Conservation (phyloP, 2,329 filamentous ascomycete species). For the Chaetomium sp. region DNA sequence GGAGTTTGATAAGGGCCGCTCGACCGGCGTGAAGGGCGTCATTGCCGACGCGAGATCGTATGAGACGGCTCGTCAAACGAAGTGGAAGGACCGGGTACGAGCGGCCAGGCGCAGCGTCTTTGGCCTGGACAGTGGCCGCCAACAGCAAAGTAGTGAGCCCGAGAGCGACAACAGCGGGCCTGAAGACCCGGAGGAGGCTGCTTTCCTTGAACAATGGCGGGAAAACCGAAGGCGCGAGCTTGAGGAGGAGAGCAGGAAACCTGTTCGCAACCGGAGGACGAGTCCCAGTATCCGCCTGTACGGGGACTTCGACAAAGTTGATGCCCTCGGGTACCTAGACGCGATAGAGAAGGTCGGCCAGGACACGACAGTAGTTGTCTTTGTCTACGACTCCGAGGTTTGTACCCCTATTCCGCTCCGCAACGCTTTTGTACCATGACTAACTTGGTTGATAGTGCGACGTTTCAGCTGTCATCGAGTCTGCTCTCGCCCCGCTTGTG, state of each 20-base stretch:
- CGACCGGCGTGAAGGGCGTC: conserved; percentile 80
- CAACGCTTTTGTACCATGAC: conserved; percentile 9
- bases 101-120: conserved; percentile 51
- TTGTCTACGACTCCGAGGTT: conserved; percentile 85
- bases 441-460: conserved; percentile 53
- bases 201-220: conserved; percentile 80
- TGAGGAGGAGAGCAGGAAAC: conserved; percentile 48
- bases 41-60: conserved; percentile 77
- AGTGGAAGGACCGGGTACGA: conserved; percentile 47
- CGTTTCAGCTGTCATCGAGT: conserved; percentile 72
- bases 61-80: conserved; percentile 56
- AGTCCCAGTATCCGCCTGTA: conserved; percentile 74
- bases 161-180: conserved; percentile 32
- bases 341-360: conserved; percentile 83
- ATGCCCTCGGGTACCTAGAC: conserved; percentile 89
- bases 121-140: conserved; percentile 35
- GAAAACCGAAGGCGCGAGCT: conserved; percentile 73
- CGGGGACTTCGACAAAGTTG: conserved; percentile 74
- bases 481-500: conserved; percentile 70
- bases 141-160: conserved; percentile 27
- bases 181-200: conserved; percentile 64
- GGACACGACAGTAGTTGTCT: conserved; percentile 83
- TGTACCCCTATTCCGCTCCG: conserved; percentile 29
- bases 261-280: conserved; percentile 57
- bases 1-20: conserved; percentile 59